Evolutionary conservation across 2,329 filamentous ascomycete species (phyloP), one percentile per base, ranked within the genome.

Genomic region (Hirsutella thompsonii): DNA sequence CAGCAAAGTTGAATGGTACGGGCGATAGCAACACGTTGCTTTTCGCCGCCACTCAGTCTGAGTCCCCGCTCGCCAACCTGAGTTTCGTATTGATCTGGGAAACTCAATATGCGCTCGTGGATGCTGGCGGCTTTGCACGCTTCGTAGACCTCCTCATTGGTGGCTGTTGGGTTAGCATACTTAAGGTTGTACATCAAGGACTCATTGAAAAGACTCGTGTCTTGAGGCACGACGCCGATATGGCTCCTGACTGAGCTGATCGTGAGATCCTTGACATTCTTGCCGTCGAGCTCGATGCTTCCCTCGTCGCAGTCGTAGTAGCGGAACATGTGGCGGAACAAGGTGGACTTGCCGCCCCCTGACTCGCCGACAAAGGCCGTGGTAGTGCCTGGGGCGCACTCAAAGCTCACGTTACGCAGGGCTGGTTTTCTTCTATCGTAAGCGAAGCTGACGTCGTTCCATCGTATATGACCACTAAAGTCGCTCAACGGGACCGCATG

Each of bases 321-420:
- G 16, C 92, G 83, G 70, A 94, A 96, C 58, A 98, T 79, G 38
- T 96, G 74, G 39, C 92, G 83, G 68, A 98, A 95, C 20, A 98
- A 76, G 0, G 92, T 98, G 2, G 90, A 96, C 61, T 98, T 98
- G 49, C 92, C 92, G 44, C 92, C 92, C 36, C 92, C 92, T 26
- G 90, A 96, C 60, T 96, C 90, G 47, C 92, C 92, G 16, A 98
- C 92, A 48, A 98, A 81, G 1, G 92, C 92, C 5, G 90, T 98
- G 0, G 89, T 96, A 1, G 88, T 95, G 40, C 92, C 92, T 2
- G 92, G 89, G 16, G 69, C 66, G 59, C 89, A 95, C 47, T 82
- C 80, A 61, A 98, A 96, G 47, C 76, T 81, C 38, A 98, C 71
- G 36, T 88, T 81, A 47, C 83, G 79, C 46, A 98, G 65, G 2